Percentiles rank a stretch among this genome's conserved stretches.
phyloP scores from a whole-genome alignment of 345 rosid species.

The Aquilaria yunnanensis region DNA sequence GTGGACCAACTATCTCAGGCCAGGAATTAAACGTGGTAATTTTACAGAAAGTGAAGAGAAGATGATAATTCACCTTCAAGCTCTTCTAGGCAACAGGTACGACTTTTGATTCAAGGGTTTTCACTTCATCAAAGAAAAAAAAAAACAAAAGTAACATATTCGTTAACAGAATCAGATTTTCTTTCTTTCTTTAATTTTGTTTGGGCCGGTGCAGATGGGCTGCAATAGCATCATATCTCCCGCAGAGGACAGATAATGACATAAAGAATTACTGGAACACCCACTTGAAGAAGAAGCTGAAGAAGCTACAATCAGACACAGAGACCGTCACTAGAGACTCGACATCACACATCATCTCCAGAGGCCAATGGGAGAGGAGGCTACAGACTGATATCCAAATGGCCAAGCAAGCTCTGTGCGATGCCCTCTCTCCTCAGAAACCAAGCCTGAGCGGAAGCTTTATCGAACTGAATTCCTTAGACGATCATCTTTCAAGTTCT shows the following conservation, averaged over 20 bases:
- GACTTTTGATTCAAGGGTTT: too few relatives aligned
- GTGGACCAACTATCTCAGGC: slow-evolving; percentile 87
- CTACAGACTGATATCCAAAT: slow-evolving; percentile 67
- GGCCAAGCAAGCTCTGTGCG: slow-evolving; percentile 59
- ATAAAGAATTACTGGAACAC: slow-evolving; percentile 84
- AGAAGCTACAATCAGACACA: slow-evolving; percentile 29
- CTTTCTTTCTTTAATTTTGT: background rate
- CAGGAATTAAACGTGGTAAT: slow-evolving; percentile 74
- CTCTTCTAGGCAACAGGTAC: slow-evolving; percentile 78
- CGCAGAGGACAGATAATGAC: slow-evolving; percentile 82
- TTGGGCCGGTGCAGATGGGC: slow-evolving; percentile 56
- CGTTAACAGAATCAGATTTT: too few relatives aligned
- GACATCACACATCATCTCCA: slow-evolving; percentile 23
- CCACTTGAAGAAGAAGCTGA: slow-evolving; percentile 71
- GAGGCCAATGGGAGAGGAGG: slow-evolving; percentile 82
- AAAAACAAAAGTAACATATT: too few relatives aligned
- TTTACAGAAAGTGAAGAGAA: slow-evolving; percentile 77
- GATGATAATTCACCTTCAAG: slow-evolving; percentile 79
- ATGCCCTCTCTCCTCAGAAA: slow-evolving; percentile 59
- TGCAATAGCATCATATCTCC: slow-evolving; percentile 85
- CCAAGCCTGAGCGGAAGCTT: slow-evolving; percentile 9
- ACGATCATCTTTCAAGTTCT: slow-evolving; percentile 4
- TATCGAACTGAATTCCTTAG: slow-evolving; percentile 14
- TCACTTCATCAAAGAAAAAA: too few relatives aligned
- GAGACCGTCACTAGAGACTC: slow-evolving; percentile 15